Base-by-base conservation (phyloP, 208 protist genomes). In the Crithidia bombi region DNA sequence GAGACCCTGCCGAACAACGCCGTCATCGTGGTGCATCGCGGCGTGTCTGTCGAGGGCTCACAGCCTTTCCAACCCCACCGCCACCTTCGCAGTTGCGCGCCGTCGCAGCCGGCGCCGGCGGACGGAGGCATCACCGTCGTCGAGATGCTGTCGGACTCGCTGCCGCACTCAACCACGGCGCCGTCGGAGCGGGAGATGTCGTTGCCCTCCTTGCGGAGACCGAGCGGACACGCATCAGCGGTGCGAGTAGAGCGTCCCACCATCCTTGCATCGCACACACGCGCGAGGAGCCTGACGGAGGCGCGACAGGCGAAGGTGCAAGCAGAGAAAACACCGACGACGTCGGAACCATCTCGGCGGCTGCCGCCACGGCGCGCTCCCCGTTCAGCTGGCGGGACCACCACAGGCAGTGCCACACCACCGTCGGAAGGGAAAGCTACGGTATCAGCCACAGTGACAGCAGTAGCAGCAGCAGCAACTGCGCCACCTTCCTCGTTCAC, bases 171-270 rank as follows among this genome's bases (percentile, higher is more conserved):
- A 1, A 32, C 14, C 5, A 52, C 15, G 33, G 25, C 26, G 14
- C 35, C 55, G 30, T 69, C 62, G 15, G 62, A 75, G 52, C 55
- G 33, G 47, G 71, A 56, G 41, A 30, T 70, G 64, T 55, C 63
- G 5, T 30, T 71, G 70, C 69, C 25, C 17, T 44, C 68, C 17
- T 35, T 43, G 25, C 35, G 47, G 23, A 28, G 33, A 35, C 44
- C 64, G 51, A 36, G 51, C 51, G 26, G 21, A 15, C 38, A 56
- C 38, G n/a, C 2, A 4, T 6, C n/a, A 1, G n/a, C 19, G 3
- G 15, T 7, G 2, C 2, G 21, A 12, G 49, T 6, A 28, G 41
- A 61, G 50, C 63, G 25, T 6, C 51, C 36, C 14, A 17, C 15
- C 10, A 33, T 25, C 4, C 25, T 4, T 7, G 25, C 39, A 3